Conservation (phyloP, 352 stramenopile genomes). For the Globisporangium nagaii region DNA sequence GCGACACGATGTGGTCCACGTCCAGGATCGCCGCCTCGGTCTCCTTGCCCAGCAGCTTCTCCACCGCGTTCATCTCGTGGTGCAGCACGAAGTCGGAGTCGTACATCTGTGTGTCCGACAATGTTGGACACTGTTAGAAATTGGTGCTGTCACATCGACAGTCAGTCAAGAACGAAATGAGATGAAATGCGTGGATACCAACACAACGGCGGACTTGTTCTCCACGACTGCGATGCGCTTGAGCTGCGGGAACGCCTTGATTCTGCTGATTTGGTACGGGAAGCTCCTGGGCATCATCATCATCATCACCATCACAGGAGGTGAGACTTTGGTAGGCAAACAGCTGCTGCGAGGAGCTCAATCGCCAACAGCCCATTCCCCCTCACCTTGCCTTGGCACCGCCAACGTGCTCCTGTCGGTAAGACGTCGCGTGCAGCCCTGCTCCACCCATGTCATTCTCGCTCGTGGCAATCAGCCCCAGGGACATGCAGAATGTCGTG, state of each 20-base stretch:
- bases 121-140: neutral
- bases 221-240: constrained; percentile 57
- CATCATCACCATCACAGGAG: too few relatives aligned
- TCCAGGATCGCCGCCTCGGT: constrained; percentile 39
- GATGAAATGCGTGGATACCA: constrained; percentile 21
- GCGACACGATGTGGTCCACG: constrained; percentile 43
- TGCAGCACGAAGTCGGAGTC: constrained; percentile 57
- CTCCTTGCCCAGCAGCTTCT: constrained; percentile 33
- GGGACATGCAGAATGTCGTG: constrained; percentile 68
- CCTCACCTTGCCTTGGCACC: constrained; percentile 4
- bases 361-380: neutral
- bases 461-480: constrained; percentile 52
- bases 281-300: constrained; percentile 36
- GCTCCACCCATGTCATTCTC: constrained; percentile 12
- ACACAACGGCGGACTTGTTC: constrained; percentile 43
- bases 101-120: constrained; percentile 38
- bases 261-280: constrained; percentile 55
- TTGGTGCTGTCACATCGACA: neutral
- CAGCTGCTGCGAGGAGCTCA: too few relatives aligned
- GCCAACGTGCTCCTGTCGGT: constrained; percentile 13
- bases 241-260: constrained; percentile 39
- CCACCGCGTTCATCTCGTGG: constrained; percentile 52
- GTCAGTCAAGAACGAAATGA: neutral
- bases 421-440: neutral
- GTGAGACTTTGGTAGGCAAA: too few relatives aligned